Percentiles rank a stretch among this genome's conserved stretches.
Evolutionary conservation across 202 grass and related monocot genomes (phyloP).

Genomic region (Panicum virgatum): DNA sequence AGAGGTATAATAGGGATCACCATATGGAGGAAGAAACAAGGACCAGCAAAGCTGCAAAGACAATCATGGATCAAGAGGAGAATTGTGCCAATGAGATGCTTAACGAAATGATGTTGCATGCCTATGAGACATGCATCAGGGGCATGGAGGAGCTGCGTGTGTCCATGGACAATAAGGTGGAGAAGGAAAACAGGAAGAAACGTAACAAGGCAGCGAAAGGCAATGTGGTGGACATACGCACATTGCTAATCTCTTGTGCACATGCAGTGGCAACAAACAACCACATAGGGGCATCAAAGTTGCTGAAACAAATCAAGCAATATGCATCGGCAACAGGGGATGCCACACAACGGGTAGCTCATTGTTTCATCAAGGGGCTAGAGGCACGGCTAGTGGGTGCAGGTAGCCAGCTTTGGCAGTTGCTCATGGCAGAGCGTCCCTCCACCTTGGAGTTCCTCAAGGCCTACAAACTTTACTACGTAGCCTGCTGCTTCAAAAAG

Average conservation of each 20-base stretch:
- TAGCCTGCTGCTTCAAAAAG: slow-evolving; percentile 55
- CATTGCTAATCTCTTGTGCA: slow-evolving; percentile 41
- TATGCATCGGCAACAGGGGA: slow-evolving; percentile 50
- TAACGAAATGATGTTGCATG: slow-evolving; percentile 27
- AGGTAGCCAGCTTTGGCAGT: slow-evolving; percentile 49
- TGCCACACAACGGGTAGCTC: slow-evolving; percentile 59
- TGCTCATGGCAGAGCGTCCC: slow-evolving; percentile 35
- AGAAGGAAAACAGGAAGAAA: not conserved
- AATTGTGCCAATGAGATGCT: slow-evolving; percentile 22
- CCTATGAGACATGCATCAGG: not conserved
- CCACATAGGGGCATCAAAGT: slow-evolving; percentile 25
- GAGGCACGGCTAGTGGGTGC: slow-evolving; percentile 57
- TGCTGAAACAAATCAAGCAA: slow-evolving; percentile 58
- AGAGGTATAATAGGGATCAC: slow-evolving; percentile 6
- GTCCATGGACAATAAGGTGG: not conserved
- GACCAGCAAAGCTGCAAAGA: slow-evolving; percentile 32
- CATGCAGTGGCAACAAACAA: slow-evolving; percentile 51
- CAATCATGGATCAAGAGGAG: slow-evolving; percentile 32
- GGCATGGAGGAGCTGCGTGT: slow-evolving; percentile 32
- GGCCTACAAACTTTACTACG: slow-evolving; percentile 57
- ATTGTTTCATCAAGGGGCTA: slow-evolving; percentile 46
- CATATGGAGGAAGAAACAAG: slow-evolving; percentile 28
- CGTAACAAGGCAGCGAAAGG: not conserved
- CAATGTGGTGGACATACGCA: slow-evolving; percentile 43
- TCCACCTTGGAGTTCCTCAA: slow-evolving; percentile 43